Evolutionary conservation across 768 basidiomycete genomes (phyloP), one percentile per base, ranked within the genome.

Genomic region (Macrolepiota dolichaula): DNA sequence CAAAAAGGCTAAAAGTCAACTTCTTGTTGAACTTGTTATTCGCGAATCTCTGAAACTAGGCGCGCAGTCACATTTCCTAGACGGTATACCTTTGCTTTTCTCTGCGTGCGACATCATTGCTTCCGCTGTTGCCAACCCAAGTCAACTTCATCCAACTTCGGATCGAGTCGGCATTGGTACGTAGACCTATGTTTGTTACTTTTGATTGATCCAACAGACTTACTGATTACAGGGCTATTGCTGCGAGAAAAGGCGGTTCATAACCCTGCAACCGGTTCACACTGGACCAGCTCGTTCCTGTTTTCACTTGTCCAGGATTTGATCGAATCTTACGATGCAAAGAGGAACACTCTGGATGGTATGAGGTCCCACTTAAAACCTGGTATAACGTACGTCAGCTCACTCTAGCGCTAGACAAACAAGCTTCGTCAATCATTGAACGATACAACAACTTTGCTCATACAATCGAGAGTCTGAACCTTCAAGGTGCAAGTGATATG

Each of bases 41-140:
- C 82, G 90, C 51, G 92, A 96, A 51, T 91, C 91, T 5, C 73
- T 97, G 61, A 98, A 96, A 71, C 79, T 94, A 27, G 92, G 92
- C 10, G 79, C 81, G 19, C 88, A 90, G 66, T 85, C 89, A 63
- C 87, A 91, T 67, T 92, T 85, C 64, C 73, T 91, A 17, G 90
- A 89, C 67, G 93, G 90, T 19, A 83, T 91, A 47, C 90, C 89
- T 2, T 73, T 77, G 0, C 78, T 90, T 2, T 93, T 87, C 69
- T 70, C 74, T 15, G 87, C 86, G 5, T 76, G 81, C 0, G 76
- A 76, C 9, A 55, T 84, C n/a, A 55, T 61, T 12, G 17, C 29
- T 1, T 19, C 42, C 47, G 52, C 59, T 11, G 53, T 61, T 3
- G 25, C 44, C 17, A 15, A 55, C 11, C 12, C 53, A 38, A 29